Base-by-base conservation (phyloP, 768 basidiomycete species). In the Suillus paluster region DNA sequence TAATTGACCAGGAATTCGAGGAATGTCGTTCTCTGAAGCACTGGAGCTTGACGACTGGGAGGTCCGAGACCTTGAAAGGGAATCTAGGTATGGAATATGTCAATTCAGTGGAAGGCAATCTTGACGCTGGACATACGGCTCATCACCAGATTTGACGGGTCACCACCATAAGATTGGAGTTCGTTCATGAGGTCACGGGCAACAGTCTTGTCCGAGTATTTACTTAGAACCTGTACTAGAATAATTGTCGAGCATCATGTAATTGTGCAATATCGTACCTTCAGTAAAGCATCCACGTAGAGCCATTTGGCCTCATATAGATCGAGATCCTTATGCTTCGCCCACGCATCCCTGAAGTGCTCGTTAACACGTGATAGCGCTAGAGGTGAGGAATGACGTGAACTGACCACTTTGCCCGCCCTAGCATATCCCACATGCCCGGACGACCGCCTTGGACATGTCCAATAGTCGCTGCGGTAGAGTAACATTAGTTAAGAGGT, bases 391-490 rank as follows among this genome's bases (percentile, higher is more conserved):
- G 15, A 58, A 33, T 44, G 56, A 14, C 11, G 14, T 41, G 27
- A 8, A 57, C 82, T 27, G 65, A 94, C 95, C 95, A 97, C 79
- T 98, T 98, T 23, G 95, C 95, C 66, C 95, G 82, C 45, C 92
- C 93, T 8, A 97, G 79, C 86, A 97, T 89, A 72, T 98, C 95
- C 79, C 89, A 93, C 12, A 97, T 86, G 11, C 90, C 91, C 14
- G 95, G 95, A 42, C 95, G 83, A 15, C 89, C 78, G 10, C 84
- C 77, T 55, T 85, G 84, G 53, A 96, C 92, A 77, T 98, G 94
- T 30, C 95, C 95, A 58, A 90, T 88, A 17, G 95, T 98, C 5
- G 94, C 95, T 95, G 72, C 41, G 52, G n/a, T 25, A 62, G 23
- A 25, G 9, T 12, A n/a, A 55, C 10, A 39, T 19, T 17, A 55